These are phyloP conservation scores for Hygrophorus pudorinus DNA, from an alignment of 768 basidiomycete species.

Conservation along the genomic window DNA sequence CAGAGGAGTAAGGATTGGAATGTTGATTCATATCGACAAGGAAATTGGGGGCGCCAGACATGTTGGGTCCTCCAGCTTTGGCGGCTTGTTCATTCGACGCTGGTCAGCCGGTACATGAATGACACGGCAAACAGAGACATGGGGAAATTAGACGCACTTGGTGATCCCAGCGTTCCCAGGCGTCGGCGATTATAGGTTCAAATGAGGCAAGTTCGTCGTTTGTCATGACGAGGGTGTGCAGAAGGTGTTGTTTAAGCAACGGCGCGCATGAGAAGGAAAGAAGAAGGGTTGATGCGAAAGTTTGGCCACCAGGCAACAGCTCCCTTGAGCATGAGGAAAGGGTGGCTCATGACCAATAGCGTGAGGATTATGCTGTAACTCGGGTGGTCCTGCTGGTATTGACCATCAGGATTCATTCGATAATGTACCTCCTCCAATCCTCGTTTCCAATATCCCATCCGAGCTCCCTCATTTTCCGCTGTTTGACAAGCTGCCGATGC, in stretches of 20 bases:
- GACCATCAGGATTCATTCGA: slow-evolving; percentile 38
- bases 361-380: slow-evolving; percentile 28
- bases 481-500: slow-evolving; percentile 70
- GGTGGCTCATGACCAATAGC: slow-evolving; percentile 40
- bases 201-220: slow-evolving; percentile 71
- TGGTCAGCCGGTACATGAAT: slow-evolving; percentile 12
- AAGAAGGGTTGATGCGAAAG: slow-evolving; percentile 69
- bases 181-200: slow-evolving; percentile 73
- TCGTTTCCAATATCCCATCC: slow-evolving; percentile 77
- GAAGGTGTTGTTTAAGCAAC: slow-evolving; percentile 62
- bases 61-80: slow-evolving; percentile 14
- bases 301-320: slow-evolving; percentile 54
- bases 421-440: slow-evolving; percentile 62
- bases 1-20: slow-evolving; percentile 14
- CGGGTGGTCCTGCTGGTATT: slow-evolving; percentile 35
- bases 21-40: slow-evolving; percentile 13
- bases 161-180: slow-evolving; percentile 82
- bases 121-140: slow-evolving; percentile 2
- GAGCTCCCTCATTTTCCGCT: slow-evolving; percentile 73
- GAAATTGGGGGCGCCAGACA: slow-evolving; percentile 17
- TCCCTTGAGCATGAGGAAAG: slow-evolving; percentile 41
- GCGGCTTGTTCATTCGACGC: slow-evolving; percentile 32
- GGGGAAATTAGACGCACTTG: slow-evolving; percentile 37
- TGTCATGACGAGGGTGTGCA: slow-evolving; percentile 64
- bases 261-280: slow-evolving; percentile 70